Evolutionary conservation across 2,329 filamentous ascomycete genomes (phyloP), one percentile per base, ranked within the genome.

Genomic region (Ascomycota sp.): DNA sequence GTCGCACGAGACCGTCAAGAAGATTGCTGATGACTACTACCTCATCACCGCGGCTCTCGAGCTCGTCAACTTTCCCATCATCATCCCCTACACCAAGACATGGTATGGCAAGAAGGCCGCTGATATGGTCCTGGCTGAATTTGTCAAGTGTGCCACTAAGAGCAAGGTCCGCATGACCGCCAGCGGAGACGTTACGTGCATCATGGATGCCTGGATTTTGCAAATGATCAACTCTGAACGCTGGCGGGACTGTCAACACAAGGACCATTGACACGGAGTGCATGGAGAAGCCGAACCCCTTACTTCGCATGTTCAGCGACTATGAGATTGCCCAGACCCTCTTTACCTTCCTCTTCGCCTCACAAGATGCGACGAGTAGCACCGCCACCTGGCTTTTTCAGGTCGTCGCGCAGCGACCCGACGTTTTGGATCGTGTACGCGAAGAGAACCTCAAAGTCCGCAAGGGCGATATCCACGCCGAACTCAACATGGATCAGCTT

Each of bases 51-150:
- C 79, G 33, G 89, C 89, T 15, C 69, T 95, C 41, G 89, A 98
- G 55, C 69, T 95, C 28, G 89, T 98, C 63, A 95, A 95, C 63
- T 93, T 95, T 62, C 86, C 89, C 35, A 78, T 95, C 56, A 94
- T 95, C 49, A 56, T 95, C 25, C 86, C 86, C 24, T 95, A 70
- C 63, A 94, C 85, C 49, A 86, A 83, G 62, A 83, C 83, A 5
- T 95, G 83, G 83, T 91, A 92, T 47, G 89, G 86, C 43, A 93
- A 94, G 67, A 91, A 85, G 60, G 82, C 83, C 20, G 75, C 86
- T 34, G 81, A 93, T 46, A 82, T 92, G 74, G 82, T 93, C 22
- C 63, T 95, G 39, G 67, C 65, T 29, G 85, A 93, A 51, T 95
- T 95, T 47, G 59, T 76, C 49, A 85, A 82, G 56, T 94, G 86